Conservation (phyloP, 2,329 filamentous ascomycete species). For the Fusarium sp. region DNA sequence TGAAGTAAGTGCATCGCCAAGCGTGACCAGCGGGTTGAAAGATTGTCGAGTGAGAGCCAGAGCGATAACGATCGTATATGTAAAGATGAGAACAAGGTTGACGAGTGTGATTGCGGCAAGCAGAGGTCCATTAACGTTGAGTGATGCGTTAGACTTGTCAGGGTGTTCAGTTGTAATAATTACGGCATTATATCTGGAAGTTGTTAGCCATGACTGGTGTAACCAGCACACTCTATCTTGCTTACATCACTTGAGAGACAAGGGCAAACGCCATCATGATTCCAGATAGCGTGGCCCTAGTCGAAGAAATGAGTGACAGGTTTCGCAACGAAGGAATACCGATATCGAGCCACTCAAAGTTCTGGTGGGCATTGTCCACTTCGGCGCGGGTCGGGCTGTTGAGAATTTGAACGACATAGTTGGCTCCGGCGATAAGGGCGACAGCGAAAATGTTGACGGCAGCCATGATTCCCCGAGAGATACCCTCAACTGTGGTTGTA, state of each 20-base stretch:
- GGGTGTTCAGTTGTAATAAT: conserved; percentile 54
- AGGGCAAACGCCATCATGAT: conserved; percentile 57
- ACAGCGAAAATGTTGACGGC: conserved; percentile 58
- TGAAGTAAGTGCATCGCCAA: conserved; percentile 63
- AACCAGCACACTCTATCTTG: not conserved
- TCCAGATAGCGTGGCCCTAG: conserved; percentile 53
- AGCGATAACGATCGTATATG: conserved; percentile 56
- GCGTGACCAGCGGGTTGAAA: conserved; percentile 59
- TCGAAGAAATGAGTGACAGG: conserved; percentile 55
- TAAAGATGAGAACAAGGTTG: conserved; percentile 56
- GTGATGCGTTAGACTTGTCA: conserved; percentile 24
- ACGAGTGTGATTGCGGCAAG: conserved; percentile 52
- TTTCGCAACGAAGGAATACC: conserved; percentile 65
- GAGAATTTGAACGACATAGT: conserved; percentile 66
- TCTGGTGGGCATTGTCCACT: conserved; percentile 58
- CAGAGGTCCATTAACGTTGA: conserved; percentile 57
- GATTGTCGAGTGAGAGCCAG: conserved; percentile 49
- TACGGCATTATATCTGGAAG: conserved; percentile 62
- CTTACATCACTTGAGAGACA: conserved; percentile 62
- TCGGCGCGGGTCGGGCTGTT: conserved; percentile 64
- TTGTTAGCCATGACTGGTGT: conserved; percentile 16
- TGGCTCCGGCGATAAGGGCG: conserved; percentile 60
- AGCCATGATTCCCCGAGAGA: conserved; percentile 57
- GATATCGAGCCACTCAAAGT: conserved; percentile 62
- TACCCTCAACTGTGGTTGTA: conserved; percentile 51